These are phyloP conservation scores for Penicillium sp. DNA, from an alignment of 2,329 filamentous ascomycete genomes.

Conservation along the genomic window DNA sequence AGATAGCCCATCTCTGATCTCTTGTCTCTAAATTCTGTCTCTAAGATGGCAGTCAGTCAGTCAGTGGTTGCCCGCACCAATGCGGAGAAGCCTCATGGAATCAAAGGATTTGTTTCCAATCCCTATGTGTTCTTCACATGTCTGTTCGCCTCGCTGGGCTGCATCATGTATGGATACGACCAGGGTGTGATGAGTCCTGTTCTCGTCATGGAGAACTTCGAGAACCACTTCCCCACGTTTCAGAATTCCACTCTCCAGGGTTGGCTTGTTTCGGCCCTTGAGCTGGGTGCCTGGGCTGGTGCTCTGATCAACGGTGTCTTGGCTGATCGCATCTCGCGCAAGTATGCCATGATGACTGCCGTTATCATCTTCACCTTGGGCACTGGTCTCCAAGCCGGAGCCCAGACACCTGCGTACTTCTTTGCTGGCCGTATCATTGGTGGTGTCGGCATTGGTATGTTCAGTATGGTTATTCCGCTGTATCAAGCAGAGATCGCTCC, in stretches of 20 bases:
- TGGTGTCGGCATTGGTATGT: slow-evolving; percentile 33
- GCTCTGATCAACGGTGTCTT: slow-evolving; percentile 33
- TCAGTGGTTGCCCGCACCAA: slow-evolving; percentile 42
- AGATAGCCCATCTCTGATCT: not conserved
- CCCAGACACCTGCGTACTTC: slow-evolving; percentile 30
- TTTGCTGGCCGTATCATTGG: slow-evolving; percentile 30
- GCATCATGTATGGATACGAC: slow-evolving; percentile 39
- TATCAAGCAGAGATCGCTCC: slow-evolving; percentile 44
- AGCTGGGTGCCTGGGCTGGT: slow-evolving; percentile 39
- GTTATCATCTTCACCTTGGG: slow-evolving; percentile 38
- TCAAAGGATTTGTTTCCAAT: slow-evolving; percentile 43
- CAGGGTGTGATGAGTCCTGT: slow-evolving; percentile 39
- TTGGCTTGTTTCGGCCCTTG: slow-evolving; percentile 36
- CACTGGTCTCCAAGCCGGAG: slow-evolving; percentile 28
- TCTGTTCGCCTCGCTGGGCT: slow-evolving; percentile 37
- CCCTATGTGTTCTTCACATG: slow-evolving; percentile 44
- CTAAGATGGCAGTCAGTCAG: slow-evolving; percentile 33
- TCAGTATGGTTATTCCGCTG: slow-evolving; percentile 34
- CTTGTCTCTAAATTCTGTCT: not conserved
- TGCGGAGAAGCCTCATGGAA: slow-evolving; percentile 40
- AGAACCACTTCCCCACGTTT: slow-evolving; percentile 36
- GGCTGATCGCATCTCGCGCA: slow-evolving; percentile 32
- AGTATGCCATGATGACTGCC: slow-evolving; percentile 37
- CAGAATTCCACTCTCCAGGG: slow-evolving; percentile 34
- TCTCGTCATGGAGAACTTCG: slow-evolving; percentile 40